phyloP scores from a whole-genome alignment of 805 yeast species.

The Nakazawaea molendinolei region DNA sequence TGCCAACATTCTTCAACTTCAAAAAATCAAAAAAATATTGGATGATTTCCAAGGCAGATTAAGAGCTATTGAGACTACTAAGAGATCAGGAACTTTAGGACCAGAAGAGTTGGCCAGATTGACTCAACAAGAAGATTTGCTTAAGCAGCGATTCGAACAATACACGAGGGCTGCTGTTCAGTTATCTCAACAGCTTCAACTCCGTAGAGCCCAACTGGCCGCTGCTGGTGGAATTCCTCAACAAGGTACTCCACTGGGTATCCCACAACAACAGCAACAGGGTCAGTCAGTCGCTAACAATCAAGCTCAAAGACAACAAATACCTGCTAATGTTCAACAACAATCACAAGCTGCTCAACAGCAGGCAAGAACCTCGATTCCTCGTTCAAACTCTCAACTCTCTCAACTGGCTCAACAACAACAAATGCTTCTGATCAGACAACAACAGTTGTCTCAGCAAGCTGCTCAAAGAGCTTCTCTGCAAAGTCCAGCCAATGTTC shows the following conservation, averaged over 20 bases:
- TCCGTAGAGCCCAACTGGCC: constrained; percentile 13
- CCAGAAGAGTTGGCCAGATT: constrained; percentile 38
- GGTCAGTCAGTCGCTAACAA: no score
- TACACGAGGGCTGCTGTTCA: constrained; percentile 45
- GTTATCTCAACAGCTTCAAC: constrained; percentile 32
- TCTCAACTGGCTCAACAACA: constrained; percentile 1
- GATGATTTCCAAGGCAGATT: constrained; percentile 44
- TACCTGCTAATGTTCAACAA: constrained; percentile 6
- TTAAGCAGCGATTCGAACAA: constrained; percentile 39
- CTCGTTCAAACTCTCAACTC: constrained; percentile 1
- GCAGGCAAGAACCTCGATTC: constrained; percentile 3
- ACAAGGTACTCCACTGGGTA: constrained; percentile 6
- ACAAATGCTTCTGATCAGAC: constrained; percentile 2
- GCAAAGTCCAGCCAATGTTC: no score
- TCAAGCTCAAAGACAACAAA: neutral
- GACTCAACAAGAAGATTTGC: constrained; percentile 42
- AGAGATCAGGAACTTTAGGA: constrained; percentile 34
- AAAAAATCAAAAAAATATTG: constrained; percentile 38
- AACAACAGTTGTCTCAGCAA: no score
- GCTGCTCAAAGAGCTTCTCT: no score
- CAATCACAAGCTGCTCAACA: constrained; percentile 4
- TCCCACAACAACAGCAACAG: constrained; percentile 5
- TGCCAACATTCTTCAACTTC: constrained; percentile 19
- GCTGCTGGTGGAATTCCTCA: constrained; percentile 6
- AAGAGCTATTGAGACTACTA: constrained; percentile 42